Evolutionary conservation across 23 red algal species (phyloP).

Genomic region (Gracilaria vermiculophylla): DNA sequence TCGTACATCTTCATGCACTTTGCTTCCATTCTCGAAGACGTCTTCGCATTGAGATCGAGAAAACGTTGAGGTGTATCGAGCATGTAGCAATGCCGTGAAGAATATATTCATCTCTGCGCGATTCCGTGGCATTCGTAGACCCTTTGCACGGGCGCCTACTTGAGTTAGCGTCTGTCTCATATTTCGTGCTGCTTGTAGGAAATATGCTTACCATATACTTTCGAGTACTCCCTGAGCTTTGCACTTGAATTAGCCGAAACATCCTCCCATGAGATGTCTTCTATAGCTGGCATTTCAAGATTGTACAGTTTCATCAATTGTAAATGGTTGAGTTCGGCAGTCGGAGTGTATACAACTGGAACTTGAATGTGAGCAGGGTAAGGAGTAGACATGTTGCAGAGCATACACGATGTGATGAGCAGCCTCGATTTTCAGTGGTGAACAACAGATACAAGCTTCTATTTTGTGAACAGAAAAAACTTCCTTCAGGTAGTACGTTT

Average conservation of each 20-base stretch:
- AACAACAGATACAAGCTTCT: background rate
- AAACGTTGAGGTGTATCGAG: background rate
- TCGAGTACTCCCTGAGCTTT: background rate
- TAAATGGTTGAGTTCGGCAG: background rate
- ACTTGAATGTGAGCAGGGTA: background rate
- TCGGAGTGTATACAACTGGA: conserved; percentile 3
- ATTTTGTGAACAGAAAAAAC: background rate
- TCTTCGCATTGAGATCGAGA: background rate
- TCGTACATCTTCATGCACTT: background rate
- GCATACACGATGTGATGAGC: background rate
- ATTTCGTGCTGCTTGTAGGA: background rate
- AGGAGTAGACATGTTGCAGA: background rate
- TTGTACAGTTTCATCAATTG: background rate
- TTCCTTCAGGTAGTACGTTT: background rate
- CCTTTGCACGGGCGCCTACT: conserved; percentile 6
- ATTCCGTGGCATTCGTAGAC: background rate
- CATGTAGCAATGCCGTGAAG: conserved; percentile 15
- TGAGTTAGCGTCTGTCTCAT: background rate
- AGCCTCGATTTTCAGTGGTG: too few species aligned
- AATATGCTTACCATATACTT: conserved; percentile 15
- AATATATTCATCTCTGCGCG: conserved; percentile 1
- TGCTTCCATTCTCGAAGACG: background rate
- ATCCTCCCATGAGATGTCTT: conserved; percentile 19
- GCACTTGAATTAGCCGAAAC: background rate
- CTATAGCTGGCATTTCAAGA: background rate